A percentile compares a stretch with the other conserved stretches of the same genome.
Evolutionary conservation across 148 eudicot genomes (phyloP).

Genomic region (Rheum nobile): DNA sequence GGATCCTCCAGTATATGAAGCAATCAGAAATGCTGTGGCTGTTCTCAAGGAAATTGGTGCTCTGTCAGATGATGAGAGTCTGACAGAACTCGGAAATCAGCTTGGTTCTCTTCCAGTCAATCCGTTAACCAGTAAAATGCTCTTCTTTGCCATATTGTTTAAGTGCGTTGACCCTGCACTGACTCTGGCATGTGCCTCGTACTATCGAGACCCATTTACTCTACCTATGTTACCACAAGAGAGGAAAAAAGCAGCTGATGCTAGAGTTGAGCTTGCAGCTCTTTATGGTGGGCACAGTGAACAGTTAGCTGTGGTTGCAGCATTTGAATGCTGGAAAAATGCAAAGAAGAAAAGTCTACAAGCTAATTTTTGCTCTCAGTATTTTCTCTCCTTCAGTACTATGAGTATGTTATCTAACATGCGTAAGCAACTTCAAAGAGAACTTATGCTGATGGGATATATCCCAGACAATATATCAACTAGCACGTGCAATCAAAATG

Average conservation of each 20-base stretch:
- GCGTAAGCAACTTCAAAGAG: constrained; percentile 65
- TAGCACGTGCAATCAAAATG: constrained; percentile 37
- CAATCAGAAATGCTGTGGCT: constrained; percentile 60
- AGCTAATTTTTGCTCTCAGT: constrained; percentile 56
- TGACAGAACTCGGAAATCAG: constrained; percentile 74
- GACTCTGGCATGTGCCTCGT: constrained; percentile 92
- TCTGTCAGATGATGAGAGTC: constrained; percentile 50
- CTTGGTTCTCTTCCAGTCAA: constrained; percentile 86
- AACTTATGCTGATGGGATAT: constrained; percentile 48
- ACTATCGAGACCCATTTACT: constrained; percentile 67
- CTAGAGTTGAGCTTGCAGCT: constrained; percentile 69
- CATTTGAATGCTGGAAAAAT: constrained; percentile 81
- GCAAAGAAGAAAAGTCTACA: constrained; percentile 51
- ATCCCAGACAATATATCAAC: constrained; percentile 42
- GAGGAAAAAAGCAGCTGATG: constrained; percentile 51
- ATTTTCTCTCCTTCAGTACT: constrained; percentile 47
- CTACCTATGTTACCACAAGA: constrained; percentile 62
- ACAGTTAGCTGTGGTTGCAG: constrained; percentile 84
- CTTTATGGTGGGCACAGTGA: constrained; percentile 75
- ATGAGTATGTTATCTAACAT: constrained; percentile 67
- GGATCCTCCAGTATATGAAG: constrained; percentile 79
- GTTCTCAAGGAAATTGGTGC: constrained; percentile 94
- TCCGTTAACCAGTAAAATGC: constrained; percentile 85
- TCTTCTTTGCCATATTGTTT: constrained; percentile 59
- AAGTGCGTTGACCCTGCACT: constrained; percentile 92